phyloP scores from a whole-genome alignment of 2,329 filamentous ascomycete genomes.

The Elsinoe necatrix region DNA sequence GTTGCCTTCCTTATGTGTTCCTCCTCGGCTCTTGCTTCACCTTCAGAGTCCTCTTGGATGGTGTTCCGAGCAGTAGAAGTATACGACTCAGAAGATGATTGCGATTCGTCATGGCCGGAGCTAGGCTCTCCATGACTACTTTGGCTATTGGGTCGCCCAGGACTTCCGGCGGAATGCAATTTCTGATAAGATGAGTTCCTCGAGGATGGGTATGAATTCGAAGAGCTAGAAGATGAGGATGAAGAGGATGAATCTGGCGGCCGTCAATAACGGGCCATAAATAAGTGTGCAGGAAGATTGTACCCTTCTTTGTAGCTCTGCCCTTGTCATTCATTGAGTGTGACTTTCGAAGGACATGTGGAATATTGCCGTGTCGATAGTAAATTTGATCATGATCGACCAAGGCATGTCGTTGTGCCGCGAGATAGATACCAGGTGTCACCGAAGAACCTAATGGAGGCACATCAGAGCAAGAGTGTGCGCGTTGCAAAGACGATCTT shows the following conservation, averaged over 20 bases:
- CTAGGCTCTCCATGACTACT: background rate
- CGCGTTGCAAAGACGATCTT: background rate
- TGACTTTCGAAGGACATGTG: background rate
- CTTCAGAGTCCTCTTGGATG: slow-evolving; percentile 1
- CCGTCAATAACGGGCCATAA: background rate
- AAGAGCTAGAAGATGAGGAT: background rate
- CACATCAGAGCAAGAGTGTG: slow-evolving; percentile 1
- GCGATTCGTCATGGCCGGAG: background rate
- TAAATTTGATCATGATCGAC: slow-evolving; percentile 4
- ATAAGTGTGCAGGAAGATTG: background rate
- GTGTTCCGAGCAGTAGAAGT: background rate
- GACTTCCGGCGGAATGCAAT: background rate
- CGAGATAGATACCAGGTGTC: background rate
- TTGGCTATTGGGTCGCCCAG: background rate
- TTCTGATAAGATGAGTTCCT: background rate
- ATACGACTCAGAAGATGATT: background rate
- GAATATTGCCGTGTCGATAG: slow-evolving; percentile 2
- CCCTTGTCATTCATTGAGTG: background rate
- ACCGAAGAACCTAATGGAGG: background rate
- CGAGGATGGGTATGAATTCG: background rate
- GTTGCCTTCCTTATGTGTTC: background rate
- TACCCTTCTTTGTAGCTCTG: background rate
- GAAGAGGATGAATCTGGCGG: background rate
- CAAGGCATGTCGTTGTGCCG: background rate
- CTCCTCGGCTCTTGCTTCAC: slow-evolving; percentile 1